Conservation (phyloP, 257 asterid genomes). For the Solanum bukasovii region DNA sequence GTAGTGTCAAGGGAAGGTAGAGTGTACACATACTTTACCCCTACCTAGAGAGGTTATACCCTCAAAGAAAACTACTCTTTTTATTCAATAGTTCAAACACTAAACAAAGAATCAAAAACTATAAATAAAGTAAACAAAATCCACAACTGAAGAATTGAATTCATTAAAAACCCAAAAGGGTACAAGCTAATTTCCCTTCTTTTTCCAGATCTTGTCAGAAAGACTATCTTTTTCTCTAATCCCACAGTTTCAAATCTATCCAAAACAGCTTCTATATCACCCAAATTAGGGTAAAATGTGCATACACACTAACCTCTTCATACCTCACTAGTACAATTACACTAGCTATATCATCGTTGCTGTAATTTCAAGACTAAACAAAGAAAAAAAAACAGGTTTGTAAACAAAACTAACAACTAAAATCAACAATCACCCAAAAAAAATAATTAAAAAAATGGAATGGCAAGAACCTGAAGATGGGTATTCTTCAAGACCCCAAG, state of each 20-base stretch:
- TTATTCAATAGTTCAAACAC: background rate
- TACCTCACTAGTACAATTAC: background rate
- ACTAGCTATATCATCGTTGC: background rate
- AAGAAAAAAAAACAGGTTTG: background rate
- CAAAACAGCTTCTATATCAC: background rate
- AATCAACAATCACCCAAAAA: background rate
- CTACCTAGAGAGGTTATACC: background rate
- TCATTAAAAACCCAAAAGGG: background rate
- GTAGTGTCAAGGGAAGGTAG: background rate
- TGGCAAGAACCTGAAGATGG: constrained; percentile 32
- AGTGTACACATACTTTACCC: too few species aligned
- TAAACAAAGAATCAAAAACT: background rate
- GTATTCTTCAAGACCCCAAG: background rate
- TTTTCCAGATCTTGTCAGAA: background rate
- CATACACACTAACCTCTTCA: background rate
- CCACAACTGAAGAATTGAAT: background rate
- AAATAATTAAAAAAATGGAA: background rate
- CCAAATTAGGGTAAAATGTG: background rate
- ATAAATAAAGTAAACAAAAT: background rate
- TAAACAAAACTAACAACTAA: background rate
- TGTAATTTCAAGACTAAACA: background rate
- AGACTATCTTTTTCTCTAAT: background rate
- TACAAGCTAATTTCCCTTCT: background rate
- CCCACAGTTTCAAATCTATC: background rate
- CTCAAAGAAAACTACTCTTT: background rate